Base-by-base conservation (phyloP, 148 eudicot species). In the Vaccinium myrtillus region DNA sequence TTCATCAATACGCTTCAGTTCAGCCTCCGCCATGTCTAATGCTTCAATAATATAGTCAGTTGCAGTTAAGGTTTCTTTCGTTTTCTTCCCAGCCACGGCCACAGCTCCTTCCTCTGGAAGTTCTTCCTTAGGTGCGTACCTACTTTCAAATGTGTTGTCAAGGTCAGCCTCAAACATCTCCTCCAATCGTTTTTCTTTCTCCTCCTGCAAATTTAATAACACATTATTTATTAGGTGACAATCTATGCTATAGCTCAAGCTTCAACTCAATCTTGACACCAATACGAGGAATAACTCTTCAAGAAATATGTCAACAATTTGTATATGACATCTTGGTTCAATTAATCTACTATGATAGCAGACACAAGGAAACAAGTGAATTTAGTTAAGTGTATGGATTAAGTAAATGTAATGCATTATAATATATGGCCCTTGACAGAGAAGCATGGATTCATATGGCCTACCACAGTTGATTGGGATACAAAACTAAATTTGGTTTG, bases 51-150 rank as follows among this genome's bases (percentile, higher is more conserved):
- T 97, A 46, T 88, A 87, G 86, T 97, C 99, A 54, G 98, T 92
- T 76, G 93, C 96, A 65, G 87, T 93, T 51, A 97, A 84, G 51
- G 98, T 97, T 90, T 97, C 98, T 65, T 91, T 91, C 11, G 98
- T 95, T 90, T 92, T 97, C 89, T 92, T 97, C 78, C 99, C 99
- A 15, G 99, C 98, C 82, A 94, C 74, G 81, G 91, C 99, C 58
- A 94, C 98, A 85, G 98, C 95, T 54, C 99, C 99, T 87, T 94
- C 98, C 87, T 95, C 98, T 56, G 98, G 99, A 87, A 94, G 83
- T 84, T 95, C 98, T 90, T 95, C 98, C 84, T 92, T 94, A 56
- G 94, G 91, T 49, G 85, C 91, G 84, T 91, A 87, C 85, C 86
- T 90, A 84, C 82, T 90, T 81, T 93, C 98, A 84, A 87, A 88